Evolutionary conservation across 768 basidiomycete species (phyloP), one percentile per base, ranked within the genome.

Genomic region (Floccularia luteovirens): DNA sequence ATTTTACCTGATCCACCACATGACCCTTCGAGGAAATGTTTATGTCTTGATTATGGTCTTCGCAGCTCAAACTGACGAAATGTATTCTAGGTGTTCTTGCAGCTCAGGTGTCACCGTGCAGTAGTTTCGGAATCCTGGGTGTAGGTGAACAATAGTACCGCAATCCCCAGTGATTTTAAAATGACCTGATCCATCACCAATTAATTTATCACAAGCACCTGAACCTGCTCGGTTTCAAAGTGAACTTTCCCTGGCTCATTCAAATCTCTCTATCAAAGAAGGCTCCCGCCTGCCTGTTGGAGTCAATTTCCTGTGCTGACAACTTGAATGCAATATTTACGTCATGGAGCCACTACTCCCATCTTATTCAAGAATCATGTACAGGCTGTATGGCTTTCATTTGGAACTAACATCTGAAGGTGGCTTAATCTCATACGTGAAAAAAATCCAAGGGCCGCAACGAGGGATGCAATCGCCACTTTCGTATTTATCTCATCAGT

Each of bases 111-210:
- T 68, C 75, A 14, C 66, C 69, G 2, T 84, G 64, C 5, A 88
- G 89, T 16, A 87, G 81, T 12, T 80, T 89, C 41, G 88, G 84
- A 1, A 88, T 90, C 55, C 48, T 88, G 0, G 67, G 74, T n/a
- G 69, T 75, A 57, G 79, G 84, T 79, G 41, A 25, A 19, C n/a
- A n/a, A 22, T 13, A 23, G 13, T 8, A 8, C 21, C 13, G 12
- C 21, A 14, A 17, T 11, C 22, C 14, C 22, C n/a, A n/a, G n/a
- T n/a, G 36, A 11, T 30, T 8, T 10, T 8, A 30, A 22, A 6
- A 3, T 23, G 2, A 3, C 27, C 3, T 7, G 27, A 12, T 11
- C 3, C 17, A 28, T 24, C 12, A 8, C 16, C n/a, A 30, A 30
- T 39, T 16, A 39, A 13, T 38, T 36, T 30, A 40, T 14, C 36